Conservation (phyloP, 495 filamentous ascomycete genomes). For the Aspergillus bridgeri region DNA sequence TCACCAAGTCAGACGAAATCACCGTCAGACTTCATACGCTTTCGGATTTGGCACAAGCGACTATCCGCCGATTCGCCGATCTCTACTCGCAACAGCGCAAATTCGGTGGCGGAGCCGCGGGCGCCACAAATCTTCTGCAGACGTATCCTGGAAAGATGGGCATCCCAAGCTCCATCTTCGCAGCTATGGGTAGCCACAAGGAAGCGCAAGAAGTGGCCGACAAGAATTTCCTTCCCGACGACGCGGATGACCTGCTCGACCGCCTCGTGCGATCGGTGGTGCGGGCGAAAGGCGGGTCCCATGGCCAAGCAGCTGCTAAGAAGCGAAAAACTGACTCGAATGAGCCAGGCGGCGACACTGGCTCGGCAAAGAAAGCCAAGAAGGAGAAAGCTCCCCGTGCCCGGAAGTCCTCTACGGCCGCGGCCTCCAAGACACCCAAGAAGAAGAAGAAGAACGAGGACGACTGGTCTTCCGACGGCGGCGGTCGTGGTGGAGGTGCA, state of each 20-base stretch:
- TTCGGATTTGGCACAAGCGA: slow-evolving; percentile 81
- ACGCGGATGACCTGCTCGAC: slow-evolving; percentile 75
- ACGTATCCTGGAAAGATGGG: slow-evolving; percentile 78
- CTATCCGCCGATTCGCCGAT: slow-evolving; percentile 77
- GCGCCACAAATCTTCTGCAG: slow-evolving; percentile 71
- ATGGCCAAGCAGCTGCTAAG: slow-evolving; percentile 29
- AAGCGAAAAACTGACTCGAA: slow-evolving; percentile 48
- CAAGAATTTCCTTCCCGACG: slow-evolving; percentile 77
- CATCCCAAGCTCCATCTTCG: slow-evolving; percentile 74
- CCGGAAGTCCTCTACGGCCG: slow-evolving; percentile 37
- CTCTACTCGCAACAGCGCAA: slow-evolving; percentile 48
- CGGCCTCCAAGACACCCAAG: slow-evolving; percentile 41
- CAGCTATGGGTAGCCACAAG: slow-evolving; percentile 66
- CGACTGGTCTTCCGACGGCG: slow-evolving; percentile 42
- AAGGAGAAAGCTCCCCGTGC: slow-evolving; percentile 31
- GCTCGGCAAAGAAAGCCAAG: slow-evolving; percentile 28
- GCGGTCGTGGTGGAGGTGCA: slow-evolving; percentile 14
- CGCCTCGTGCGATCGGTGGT: slow-evolving; percentile 52
- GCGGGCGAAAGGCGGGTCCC: slow-evolving; percentile 35
- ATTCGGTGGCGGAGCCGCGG: slow-evolving; percentile 54
- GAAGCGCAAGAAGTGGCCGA: slow-evolving; percentile 79
- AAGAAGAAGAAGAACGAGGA: slow-evolving; percentile 43
- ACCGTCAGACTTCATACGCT: slow-evolving; percentile 67
- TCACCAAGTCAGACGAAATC: slow-evolving; percentile 55
- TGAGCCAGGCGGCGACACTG: slow-evolving; percentile 28